Evolutionary conservation across 495 filamentous ascomycete species (phyloP).

Genomic region (Trichocladium antarcticum): DNA sequence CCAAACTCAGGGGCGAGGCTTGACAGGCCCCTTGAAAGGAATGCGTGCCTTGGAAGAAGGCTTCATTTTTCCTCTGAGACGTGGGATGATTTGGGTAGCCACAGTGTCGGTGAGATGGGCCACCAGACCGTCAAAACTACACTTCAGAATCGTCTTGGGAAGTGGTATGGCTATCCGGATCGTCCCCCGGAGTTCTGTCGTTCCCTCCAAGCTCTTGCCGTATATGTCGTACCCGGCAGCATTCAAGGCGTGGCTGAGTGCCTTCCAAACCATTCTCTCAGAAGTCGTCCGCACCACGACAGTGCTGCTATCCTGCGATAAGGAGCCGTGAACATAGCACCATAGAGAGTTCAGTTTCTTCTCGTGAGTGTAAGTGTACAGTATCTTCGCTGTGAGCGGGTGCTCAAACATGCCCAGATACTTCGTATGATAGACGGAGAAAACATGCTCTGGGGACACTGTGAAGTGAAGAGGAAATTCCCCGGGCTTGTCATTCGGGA

Average conservation of each 20-base stretch:
- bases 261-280: conserved; percentile 38
- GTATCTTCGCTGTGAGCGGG: conserved; percentile 23
- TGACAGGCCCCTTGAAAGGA: not conserved
- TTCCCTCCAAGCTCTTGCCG: conserved; percentile 30
- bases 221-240: conserved; percentile 44
- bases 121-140: not conserved
- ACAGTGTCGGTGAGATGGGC: not conserved
- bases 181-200: conserved; percentile 20
- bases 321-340: conserved; percentile 31
- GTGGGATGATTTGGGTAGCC: not conserved
- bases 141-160: conserved; percentile 11
- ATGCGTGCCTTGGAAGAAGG: too few relatives aligned
- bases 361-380: conserved; percentile 20
- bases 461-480: conserved; percentile 2
- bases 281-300: conserved; percentile 42
- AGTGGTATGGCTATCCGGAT: conserved; percentile 14
- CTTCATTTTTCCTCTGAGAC: not conserved
- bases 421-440: conserved; percentile 16
- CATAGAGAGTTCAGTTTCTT: conserved; percentile 37
- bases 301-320: conserved; percentile 21
- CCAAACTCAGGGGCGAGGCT: not conserved
- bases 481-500: not conserved
- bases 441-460: conserved; percentile 13
- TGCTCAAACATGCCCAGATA: conserved; percentile 27
- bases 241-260: conserved; percentile 39